A percentile compares a stretch with the other conserved stretches of the same genome.
Conservation (phyloP, 768 basidiomycete species). For the Rhodocollybia butyracea region DNA sequence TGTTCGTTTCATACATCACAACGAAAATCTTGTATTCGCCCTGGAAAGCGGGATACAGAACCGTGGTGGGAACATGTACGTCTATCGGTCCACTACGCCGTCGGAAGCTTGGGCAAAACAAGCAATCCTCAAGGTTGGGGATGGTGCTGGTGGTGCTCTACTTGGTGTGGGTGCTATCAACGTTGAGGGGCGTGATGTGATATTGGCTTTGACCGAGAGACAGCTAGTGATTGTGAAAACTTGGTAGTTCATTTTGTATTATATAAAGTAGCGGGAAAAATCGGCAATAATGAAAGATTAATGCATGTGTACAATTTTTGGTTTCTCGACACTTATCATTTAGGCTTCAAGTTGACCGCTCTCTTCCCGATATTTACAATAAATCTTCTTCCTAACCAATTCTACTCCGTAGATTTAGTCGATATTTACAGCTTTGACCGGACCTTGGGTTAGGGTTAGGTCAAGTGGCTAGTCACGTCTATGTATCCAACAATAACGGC, state of each 20-base stretch:
- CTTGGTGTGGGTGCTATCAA: slow-evolving; percentile 67
- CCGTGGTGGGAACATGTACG: slow-evolving; percentile 80
- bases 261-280: neutral
- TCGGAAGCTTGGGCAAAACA: slow-evolving; percentile 72
- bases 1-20: slow-evolving; percentile 82
- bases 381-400: no score
- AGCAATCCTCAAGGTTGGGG: slow-evolving; percentile 72
- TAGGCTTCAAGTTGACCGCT: no score
- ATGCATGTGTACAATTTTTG: no score
- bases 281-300: no score
- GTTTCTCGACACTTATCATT: no score
- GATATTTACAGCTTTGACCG: no score
- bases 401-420: no score
- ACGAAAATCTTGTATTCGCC: slow-evolving; percentile 60
- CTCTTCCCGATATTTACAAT: no score
- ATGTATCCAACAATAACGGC: no score
- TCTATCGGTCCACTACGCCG: slow-evolving; percentile 61
- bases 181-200: slow-evolving; percentile 29
- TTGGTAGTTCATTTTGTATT: neutral
- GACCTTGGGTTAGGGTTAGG: neutral
- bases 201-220: slow-evolving; percentile 76
- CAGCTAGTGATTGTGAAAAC: slow-evolving; percentile 60
- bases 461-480: no score
- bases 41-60: slow-evolving; percentile 75
- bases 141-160: slow-evolving; percentile 67